These are phyloP conservation scores for Chenopodium album DNA, from an alignment of 148 eudicot species.

Conservation along the genomic window DNA sequence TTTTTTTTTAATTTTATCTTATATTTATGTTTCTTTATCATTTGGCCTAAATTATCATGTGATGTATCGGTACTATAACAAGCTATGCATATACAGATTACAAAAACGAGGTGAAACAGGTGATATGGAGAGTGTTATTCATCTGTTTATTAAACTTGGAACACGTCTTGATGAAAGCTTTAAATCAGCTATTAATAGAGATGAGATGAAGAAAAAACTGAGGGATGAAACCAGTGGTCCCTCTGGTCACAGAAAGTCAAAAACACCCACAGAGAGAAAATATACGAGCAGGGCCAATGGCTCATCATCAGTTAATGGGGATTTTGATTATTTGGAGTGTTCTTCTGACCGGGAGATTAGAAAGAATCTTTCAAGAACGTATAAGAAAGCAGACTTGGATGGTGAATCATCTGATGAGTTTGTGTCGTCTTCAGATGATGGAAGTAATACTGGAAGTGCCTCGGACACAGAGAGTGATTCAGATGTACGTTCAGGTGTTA, in stretches of 20 bases:
- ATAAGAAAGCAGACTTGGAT: constrained; percentile 57
- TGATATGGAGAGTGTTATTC: constrained; percentile 63
- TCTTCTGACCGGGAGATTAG: constrained; percentile 72
- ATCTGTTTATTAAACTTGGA: constrained; percentile 63
- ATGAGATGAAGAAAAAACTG: constrained; percentile 57
- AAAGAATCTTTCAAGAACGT: constrained; percentile 57
- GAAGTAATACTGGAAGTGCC: constrained; percentile 55
- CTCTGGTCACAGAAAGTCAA: constrained; percentile 56
- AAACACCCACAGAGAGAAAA: constrained; percentile 52
- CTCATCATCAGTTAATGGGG: constrained; percentile 41
- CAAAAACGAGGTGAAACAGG: constrained; percentile 63
- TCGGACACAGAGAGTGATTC: constrained; percentile 76
- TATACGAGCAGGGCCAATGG: constrained; percentile 46
- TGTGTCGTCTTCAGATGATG: constrained; percentile 60
- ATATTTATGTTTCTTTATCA: neutral
- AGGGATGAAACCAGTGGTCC: constrained; percentile 57
- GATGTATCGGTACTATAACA: neutral
- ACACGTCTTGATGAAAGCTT: constrained; percentile 58
- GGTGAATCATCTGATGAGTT: constrained; percentile 82
- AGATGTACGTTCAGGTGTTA: constrained; percentile 52
- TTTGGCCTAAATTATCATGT: neutral
- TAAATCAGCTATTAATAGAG: constrained; percentile 32
- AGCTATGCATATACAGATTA: constrained; percentile 41
- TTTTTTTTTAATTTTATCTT: neutral
- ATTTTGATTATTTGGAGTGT: constrained; percentile 56